phyloP scores from a whole-genome alignment of 2,329 filamentous ascomycete genomes.

The Cytospora paraplurivora region DNA sequence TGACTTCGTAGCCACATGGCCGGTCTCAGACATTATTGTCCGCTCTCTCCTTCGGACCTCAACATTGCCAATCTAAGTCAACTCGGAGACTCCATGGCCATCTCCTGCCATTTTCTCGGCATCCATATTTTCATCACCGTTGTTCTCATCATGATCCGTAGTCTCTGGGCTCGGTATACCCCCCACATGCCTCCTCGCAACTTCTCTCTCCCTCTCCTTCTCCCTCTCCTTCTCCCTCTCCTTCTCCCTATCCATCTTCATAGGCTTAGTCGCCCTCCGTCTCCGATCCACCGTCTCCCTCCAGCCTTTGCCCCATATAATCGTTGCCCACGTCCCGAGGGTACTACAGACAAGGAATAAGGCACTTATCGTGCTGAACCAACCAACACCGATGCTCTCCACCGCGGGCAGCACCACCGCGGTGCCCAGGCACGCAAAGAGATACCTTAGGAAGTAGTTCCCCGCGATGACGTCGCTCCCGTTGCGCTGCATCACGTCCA shows the following conservation, averaged over 20 bases:
- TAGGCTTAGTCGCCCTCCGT: slow-evolving; percentile 42
- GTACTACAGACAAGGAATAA: slow-evolving; percentile 55
- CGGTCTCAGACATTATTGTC: not conserved
- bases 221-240: not conserved
- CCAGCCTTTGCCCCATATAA: slow-evolving; percentile 54
- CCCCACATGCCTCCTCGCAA: not conserved
- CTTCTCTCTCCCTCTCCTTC: not conserved
- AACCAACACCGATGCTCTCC: slow-evolving; percentile 75
- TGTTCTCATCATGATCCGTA: not conserved
- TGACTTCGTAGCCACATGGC: not conserved
- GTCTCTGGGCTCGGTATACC: not conserved
- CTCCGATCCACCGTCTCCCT: slow-evolving; percentile 55
- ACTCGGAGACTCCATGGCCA: not conserved
- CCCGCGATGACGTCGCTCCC: slow-evolving; percentile 76
- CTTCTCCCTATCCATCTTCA: slow-evolving; percentile 25
- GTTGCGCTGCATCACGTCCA: slow-evolving; percentile 75
- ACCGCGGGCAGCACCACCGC: slow-evolving; percentile 74
- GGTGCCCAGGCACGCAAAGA: slow-evolving; percentile 71
- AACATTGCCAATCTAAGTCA: not conserved
- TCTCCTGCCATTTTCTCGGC: not conserved
- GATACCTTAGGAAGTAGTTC: slow-evolving; percentile 77
- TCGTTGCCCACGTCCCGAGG: slow-evolving; percentile 48
- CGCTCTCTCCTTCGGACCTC: not conserved
- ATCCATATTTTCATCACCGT: not conserved
- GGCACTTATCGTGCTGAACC: slow-evolving; percentile 74